Conservation (phyloP, 768 basidiomycete genomes). For the Mycena venus region DNA sequence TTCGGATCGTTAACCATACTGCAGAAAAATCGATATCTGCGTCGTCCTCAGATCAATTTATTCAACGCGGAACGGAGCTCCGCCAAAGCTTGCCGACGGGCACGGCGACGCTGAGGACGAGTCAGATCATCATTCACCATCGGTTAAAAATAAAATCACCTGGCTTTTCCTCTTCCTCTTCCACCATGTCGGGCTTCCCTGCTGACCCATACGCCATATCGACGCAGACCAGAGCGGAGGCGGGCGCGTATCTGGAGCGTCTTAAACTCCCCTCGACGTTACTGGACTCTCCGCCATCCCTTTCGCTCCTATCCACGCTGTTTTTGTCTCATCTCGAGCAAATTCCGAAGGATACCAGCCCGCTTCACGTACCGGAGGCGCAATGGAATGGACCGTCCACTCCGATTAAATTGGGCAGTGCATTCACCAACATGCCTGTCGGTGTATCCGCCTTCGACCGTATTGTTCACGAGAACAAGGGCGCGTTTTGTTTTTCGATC, state of each 20-base stretch:
- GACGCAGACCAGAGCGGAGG: conserved; percentile 16
- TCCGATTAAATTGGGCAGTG: conserved; percentile 21
- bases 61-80: neutral
- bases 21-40: too few species aligned
- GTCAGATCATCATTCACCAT: neutral
- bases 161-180: neutral
- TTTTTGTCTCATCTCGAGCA: conserved; percentile 31
- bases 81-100: neutral
- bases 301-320: conserved; percentile 22
- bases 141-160: neutral
- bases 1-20: too few species aligned
- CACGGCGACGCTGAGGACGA: neutral
- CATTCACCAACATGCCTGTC: conserved; percentile 34
- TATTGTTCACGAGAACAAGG: conserved; percentile 30
- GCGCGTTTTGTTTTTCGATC: conserved; percentile 33
- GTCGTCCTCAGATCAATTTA: too few species aligned
- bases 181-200: conserved; percentile 22
- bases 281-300: conserved; percentile 28
- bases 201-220: neutral
- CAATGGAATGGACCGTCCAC: conserved; percentile 31
- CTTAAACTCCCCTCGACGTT: conserved; percentile 20
- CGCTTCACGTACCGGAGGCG: conserved; percentile 33
- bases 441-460: conserved; percentile 24
- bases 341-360: conserved; percentile 31
- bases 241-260: conserved; percentile 23